Conservation (phyloP, 2,329 filamentous ascomycete species). For the Ophiocordyceps robertsii region DNA sequence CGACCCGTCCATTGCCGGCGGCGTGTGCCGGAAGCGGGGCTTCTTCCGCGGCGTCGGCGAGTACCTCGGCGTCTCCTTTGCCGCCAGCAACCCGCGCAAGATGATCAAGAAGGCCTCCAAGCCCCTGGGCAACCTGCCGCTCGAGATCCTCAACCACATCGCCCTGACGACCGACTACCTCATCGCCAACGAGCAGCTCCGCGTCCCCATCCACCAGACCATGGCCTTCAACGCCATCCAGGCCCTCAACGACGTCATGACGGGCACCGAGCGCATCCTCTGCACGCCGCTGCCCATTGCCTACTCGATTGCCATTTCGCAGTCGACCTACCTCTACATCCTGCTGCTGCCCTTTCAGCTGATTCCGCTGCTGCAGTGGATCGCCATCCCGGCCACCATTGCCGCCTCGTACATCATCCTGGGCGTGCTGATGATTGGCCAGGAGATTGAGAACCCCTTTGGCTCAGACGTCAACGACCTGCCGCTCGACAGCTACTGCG, state of each 20-base stretch:
- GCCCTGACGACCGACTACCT: constrained; percentile 51
- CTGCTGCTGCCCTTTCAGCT: constrained; percentile 74
- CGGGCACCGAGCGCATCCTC: constrained; percentile 63
- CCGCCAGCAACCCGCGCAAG: constrained; percentile 66
- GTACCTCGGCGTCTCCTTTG: constrained; percentile 65
- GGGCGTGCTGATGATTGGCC: constrained; percentile 59
- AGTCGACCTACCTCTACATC: constrained; percentile 80
- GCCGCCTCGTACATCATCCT: constrained; percentile 71
- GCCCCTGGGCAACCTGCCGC: constrained; percentile 69
- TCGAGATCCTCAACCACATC: constrained; percentile 67
- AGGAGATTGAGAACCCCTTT: constrained; percentile 78
- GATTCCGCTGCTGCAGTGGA: constrained; percentile 47
- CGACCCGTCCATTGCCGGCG: constrained; percentile 22
- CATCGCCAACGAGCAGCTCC: constrained; percentile 40
- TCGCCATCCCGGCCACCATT: constrained; percentile 65
- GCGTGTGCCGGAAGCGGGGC: constrained; percentile 24
- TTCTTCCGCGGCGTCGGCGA: constrained; percentile 54
- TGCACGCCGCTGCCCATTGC: constrained; percentile 72
- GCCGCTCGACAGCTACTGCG: constrained; percentile 63
- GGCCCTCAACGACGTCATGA: constrained; percentile 57
- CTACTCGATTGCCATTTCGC: constrained; percentile 72
- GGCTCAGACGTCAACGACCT: constrained; percentile 74
- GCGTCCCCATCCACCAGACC: constrained; percentile 44
- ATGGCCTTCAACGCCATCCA: constrained; percentile 46
- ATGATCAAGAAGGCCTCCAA: constrained; percentile 57